These are phyloP conservation scores for Fusarium sarcochroum DNA, from an alignment of 2,329 filamentous ascomycete genomes.

Conservation along the genomic window DNA sequence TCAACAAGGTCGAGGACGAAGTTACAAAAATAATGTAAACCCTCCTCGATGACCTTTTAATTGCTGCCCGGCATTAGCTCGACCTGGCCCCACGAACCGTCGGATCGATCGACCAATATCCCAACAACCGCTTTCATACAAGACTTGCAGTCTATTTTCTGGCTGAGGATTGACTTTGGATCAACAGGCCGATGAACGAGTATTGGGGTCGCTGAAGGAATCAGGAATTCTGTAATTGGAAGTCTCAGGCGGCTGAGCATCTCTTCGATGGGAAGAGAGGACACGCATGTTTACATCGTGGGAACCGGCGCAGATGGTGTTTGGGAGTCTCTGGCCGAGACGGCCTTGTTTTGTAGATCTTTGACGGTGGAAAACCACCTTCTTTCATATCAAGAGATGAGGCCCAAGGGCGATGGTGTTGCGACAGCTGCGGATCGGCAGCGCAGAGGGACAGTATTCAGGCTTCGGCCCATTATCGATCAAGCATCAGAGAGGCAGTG, in stretches of 20 bases:
- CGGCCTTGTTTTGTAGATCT: conserved; percentile 59
- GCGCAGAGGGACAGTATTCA: conserved; percentile 13
- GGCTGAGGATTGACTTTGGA: conserved; percentile 50
- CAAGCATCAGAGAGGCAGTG: conserved; percentile 3
- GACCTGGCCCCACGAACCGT: conserved; percentile 32
- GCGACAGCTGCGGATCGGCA: conserved; percentile 20
- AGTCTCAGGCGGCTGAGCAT: conserved; percentile 52
- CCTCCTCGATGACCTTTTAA: conserved; percentile 28
- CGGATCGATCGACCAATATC: conserved; percentile 37
- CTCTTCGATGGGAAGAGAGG: conserved; percentile 54
- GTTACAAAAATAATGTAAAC: conserved; percentile 89
- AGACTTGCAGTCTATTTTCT: conserved; percentile 23
- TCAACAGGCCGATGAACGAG: conserved; percentile 48
- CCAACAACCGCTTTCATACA: conserved; percentile 24
- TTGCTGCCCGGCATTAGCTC: conserved; percentile 38
- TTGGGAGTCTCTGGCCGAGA: conserved; percentile 51
- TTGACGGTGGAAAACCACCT: conserved; percentile 61
- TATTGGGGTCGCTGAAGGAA: conserved; percentile 49
- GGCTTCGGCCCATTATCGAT: conserved; percentile 7
- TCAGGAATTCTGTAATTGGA: conserved; percentile 50
- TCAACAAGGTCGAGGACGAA: conserved; percentile 84
- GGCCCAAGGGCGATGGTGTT: conserved; percentile 34
- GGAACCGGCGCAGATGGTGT: conserved; percentile 48
- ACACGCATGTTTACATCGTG: conserved; percentile 48
- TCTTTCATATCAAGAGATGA: conserved; percentile 59